Base-by-base conservation (phyloP, 2,329 filamentous ascomycete species). In the Aspergillus luchuensis region DNA sequence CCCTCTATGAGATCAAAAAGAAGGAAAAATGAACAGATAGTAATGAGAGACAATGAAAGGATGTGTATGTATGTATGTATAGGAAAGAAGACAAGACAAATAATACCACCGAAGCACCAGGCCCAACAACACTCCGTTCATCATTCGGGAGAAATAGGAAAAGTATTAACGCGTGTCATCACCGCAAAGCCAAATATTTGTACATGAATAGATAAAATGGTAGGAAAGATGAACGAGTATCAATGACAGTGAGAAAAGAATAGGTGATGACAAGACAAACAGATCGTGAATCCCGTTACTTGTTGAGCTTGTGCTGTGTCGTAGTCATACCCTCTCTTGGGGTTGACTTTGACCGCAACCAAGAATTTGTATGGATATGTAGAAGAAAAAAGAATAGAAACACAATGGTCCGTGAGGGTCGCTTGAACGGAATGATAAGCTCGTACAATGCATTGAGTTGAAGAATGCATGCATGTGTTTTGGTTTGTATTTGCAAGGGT, bases 361-460 rank as follows among this genome's bases (percentile, higher is more conserved):
- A 30, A 17, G 47, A 33, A 33, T 30, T 30, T 25, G 30, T 30
- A 28, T 28, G 25, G 15, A 50, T 28, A 30, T 28, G 23, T 13
- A 52, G 2, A 38, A 8, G n/a, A 48, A 48, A 39, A n/a, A 30
- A 30, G 3, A 48, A 49, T 28, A 54, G 39, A 54, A 30, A 21
- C 41, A 49, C 28, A 45, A 48, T 28, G n/a, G 30, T 21, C 39
- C 49, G 45, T 48, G 25, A 17, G 19, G 54, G 41, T 59, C 57
- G 49, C 57, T 54, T 38, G 23, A 58, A 21, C 41, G 17, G 17
- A 17, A 47, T 15, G 33, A 54, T 53, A 30, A 47, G 41, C 21
- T 56, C 41, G 53, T 56, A 47, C n/a, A 47, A 56, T 47, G 53
- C 53, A 56, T 56, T 21, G 25, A 11, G 19, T 45, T 21, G 41